A percentile compares a stretch with the other conserved stretches of the same genome.
Conservation (phyloP, 768 basidiomycete genomes). For the Dioszegia crocea region DNA sequence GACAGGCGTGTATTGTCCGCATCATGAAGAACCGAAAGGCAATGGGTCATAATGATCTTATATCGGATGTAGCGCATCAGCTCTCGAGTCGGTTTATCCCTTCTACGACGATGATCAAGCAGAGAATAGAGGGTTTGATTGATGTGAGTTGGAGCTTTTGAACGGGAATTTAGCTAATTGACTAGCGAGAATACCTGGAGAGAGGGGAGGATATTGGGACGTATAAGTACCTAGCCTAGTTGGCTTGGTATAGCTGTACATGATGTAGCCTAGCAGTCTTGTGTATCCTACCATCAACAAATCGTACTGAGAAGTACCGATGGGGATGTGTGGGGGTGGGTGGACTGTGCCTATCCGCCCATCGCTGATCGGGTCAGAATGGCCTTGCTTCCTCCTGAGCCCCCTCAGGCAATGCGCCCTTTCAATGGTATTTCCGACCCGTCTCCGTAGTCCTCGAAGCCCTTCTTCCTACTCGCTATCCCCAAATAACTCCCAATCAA, state of each 20-base stretch:
- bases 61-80: constrained; percentile 86
- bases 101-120: constrained; percentile 81
- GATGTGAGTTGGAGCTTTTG: constrained; percentile 74
- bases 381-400: no score
- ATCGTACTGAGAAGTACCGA: neutral
- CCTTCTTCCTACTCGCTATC: constrained; percentile 16
- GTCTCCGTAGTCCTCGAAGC: neutral
- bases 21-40: constrained; percentile 95
- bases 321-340: neutral
- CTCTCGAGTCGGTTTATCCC: constrained; percentile 79
- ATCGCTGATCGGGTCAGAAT: no score
- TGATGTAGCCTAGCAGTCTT: constrained; percentile 1
- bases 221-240: constrained; percentile 39
- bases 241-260: neutral
- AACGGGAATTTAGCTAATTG: no score
- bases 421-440: no score
- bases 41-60: constrained; percentile 79
- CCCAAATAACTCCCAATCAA: constrained; percentile 67
- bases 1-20: constrained; percentile 89
- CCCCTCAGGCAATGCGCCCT: no score
- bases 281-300: neutral
- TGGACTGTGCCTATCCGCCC: no score
- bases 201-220: constrained; percentile 52
- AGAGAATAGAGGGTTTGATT: constrained; percentile 84
- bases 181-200: constrained; percentile 87